Base-by-base conservation (phyloP, 331 rosid species). In the Rhamnella rubrinervis region DNA sequence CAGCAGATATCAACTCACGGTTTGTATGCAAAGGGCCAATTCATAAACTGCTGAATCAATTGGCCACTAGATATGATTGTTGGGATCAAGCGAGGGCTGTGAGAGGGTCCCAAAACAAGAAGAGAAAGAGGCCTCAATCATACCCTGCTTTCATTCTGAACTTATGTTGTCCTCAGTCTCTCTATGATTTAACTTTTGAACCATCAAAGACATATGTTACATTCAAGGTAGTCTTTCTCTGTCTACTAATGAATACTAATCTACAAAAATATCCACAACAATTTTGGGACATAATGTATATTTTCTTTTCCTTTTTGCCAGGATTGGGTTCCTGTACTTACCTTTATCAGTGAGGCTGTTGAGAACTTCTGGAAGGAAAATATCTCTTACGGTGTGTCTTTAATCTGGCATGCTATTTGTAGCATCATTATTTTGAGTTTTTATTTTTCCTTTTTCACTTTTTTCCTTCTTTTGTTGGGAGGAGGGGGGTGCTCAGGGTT, bases 11-110 rank as follows among this genome's bases (percentile, higher is more conserved):
- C 46, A 91, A 95, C 83, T 89, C 91, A 12, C 83, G 85, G 75
- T 95, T 91, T 51, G 67, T 91, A 68, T 85, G 86, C 88, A 91
- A 87, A 67, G 92, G 99, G 72, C 96, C 95, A 66, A 85, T 95
- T 76, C 97, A 95, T 75, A 95, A 91, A 82, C 83, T 89, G 80
- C 81, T 95, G 63, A 84, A 75, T 89, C 92, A 87, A 77, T 64
- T 95, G 85, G 95, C 96, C 25, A 59, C 75, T 74, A 78, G 78
- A 39, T 87, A 80, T 85, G 86, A 77, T 71, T 75, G 79, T 72
- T 82, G 57, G 72, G 81, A 81, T 63, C 78, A 79, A 21, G 69
- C 67, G 71, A 75, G 71, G 74, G 66, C 72, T 25, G 81, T 72
- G 53, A 69, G 57, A 23, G 75, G 67, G 64, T 76, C 79, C 72